phyloP scores from a whole-genome alignment of 2,329 filamentous ascomycete genomes.

The Aspergillus sp. region DNA sequence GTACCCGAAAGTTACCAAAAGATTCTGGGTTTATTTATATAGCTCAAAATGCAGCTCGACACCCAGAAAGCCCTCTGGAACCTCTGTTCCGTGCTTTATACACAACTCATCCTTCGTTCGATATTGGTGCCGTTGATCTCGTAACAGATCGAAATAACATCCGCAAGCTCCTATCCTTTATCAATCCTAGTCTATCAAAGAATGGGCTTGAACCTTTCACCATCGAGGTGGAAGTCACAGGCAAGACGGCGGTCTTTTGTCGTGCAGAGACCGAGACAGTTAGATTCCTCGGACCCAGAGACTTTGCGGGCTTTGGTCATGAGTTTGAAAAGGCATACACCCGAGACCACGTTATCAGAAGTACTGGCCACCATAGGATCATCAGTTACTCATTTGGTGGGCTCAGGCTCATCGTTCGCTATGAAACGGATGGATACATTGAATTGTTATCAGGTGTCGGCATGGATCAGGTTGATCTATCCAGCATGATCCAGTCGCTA shows the following conservation, averaged over 20 bases:
- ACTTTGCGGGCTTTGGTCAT: background rate
- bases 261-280: background rate
- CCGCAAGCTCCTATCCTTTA: background rate
- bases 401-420: background rate
- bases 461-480: slow-evolving; percentile 18
- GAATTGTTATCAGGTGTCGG: too few species aligned
- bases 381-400: background rate
- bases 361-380: background rate
- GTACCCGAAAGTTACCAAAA: slow-evolving; percentile 26
- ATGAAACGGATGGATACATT: background rate
- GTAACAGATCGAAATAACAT: background rate
- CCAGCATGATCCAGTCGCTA: slow-evolving; percentile 25
- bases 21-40: slow-evolving; percentile 45
- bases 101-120: slow-evolving; percentile 37
- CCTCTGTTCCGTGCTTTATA: slow-evolving; percentile 51
- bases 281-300: too few species aligned
- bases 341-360: background rate
- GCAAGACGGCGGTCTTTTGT: background rate
- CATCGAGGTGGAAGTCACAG: background rate
- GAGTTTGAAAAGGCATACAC: background rate
- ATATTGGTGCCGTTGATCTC: slow-evolving; percentile 31
- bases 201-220: background rate
- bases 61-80: slow-evolving; percentile 49
- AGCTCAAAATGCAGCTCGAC: slow-evolving; percentile 50
- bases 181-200: slow-evolving; percentile 6